phyloP scores from a whole-genome alignment of 108 stramenopile species.

The Discostella stelligeroides region DNA sequence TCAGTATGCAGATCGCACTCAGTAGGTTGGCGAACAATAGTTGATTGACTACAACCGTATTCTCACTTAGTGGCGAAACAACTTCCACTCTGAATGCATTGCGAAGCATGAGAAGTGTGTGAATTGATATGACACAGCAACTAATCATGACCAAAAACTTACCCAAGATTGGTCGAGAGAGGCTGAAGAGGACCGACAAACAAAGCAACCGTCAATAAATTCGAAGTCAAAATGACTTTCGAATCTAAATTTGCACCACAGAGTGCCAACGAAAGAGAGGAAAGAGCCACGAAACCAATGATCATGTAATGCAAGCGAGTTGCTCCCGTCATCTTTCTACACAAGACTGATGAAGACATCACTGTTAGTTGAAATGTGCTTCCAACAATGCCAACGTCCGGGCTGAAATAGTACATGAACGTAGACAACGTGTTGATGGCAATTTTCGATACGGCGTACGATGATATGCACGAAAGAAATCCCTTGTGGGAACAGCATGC shows the following conservation, averaged over 20 bases:
- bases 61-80: constrained; percentile 72
- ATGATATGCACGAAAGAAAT: constrained; percentile 68
- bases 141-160: not conserved
- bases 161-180: constrained; percentile 59
- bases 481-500: constrained; percentile 69
- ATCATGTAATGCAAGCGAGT: constrained; percentile 72
- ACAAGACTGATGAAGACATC: constrained; percentile 75
- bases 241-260: constrained; percentile 72
- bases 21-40: constrained; percentile 79
- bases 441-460: constrained; percentile 76
- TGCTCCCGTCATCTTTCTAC: constrained; percentile 62
- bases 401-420: constrained; percentile 78
- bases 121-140: not conserved
- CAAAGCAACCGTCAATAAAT: constrained; percentile 68
- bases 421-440: constrained; percentile 83
- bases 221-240: constrained; percentile 53
- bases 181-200: constrained; percentile 79
- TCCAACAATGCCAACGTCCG: constrained; percentile 80
- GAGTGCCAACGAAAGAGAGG: constrained; percentile 66
- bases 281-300: constrained; percentile 59
- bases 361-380: constrained; percentile 75
- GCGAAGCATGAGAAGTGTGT: constrained; percentile 4
- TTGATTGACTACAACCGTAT: constrained; percentile 79
- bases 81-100: constrained; percentile 60
- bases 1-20: constrained; percentile 75